Percentiles rank a stretch among this genome's conserved stretches.
These are phyloP conservation scores for Sechiopsis laciniata DNA, from an alignment of 306 rosid species.

Conservation along the genomic window DNA sequence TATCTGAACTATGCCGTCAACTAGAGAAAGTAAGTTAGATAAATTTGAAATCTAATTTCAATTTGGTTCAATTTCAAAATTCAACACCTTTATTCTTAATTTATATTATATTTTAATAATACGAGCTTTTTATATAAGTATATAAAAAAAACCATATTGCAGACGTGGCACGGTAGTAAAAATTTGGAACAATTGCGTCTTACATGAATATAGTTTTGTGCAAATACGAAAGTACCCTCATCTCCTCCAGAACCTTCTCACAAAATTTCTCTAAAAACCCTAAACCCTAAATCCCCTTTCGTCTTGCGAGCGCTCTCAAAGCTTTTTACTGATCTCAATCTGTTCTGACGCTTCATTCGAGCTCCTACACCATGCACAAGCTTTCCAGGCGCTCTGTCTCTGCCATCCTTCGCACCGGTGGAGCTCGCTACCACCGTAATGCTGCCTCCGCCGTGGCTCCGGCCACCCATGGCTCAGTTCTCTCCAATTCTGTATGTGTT, in stretches of 20 bases:
- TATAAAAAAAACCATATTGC: too few species aligned
- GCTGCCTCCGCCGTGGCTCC: slow-evolving; percentile 36
- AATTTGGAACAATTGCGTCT: too few species aligned
- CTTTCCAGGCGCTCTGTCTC: slow-evolving; percentile 63
- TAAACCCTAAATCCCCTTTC: slow-evolving; percentile 38
- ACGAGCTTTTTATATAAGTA: too few species aligned
- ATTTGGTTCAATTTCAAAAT: too few species aligned
- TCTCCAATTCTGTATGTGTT: slow-evolving; percentile 26
- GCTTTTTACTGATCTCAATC: neutral
- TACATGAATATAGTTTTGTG: neutral
- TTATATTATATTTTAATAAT: too few species aligned
- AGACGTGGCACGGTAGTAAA: too few species aligned
- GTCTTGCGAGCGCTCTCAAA: neutral
- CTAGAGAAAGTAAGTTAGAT: too few species aligned
- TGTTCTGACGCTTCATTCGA: neutral
- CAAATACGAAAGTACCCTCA: slow-evolving; percentile 16
- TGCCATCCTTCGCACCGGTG: slow-evolving; percentile 47
- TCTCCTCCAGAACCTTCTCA: slow-evolving; percentile 64
- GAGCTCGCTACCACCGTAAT: slow-evolving; percentile 31
- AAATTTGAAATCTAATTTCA: too few species aligned
- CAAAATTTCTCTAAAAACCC: slow-evolving; percentile 32
- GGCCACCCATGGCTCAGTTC: slow-evolving; percentile 34
- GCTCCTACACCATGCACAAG: slow-evolving; percentile 47
- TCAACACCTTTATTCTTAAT: too few species aligned
- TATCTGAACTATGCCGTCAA: too few species aligned